phyloP scores from a whole-genome alignment of 345 rosid species.

The Gossypium raimondii region DNA sequence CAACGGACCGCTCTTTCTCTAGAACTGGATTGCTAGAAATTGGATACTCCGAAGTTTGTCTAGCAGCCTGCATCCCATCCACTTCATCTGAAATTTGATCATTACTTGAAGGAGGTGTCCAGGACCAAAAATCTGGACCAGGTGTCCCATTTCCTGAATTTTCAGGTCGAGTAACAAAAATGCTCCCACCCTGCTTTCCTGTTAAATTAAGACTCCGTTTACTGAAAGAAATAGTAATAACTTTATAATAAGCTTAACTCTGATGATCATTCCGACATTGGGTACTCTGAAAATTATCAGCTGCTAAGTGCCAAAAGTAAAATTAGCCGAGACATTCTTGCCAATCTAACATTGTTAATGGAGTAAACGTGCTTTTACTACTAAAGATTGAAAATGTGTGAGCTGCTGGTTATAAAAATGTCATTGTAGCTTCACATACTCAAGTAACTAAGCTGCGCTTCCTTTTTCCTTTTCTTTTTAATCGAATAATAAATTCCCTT shows the following conservation, averaged over 20 bases:
- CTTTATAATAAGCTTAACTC: background rate
- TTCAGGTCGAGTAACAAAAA: constrained; percentile 38
- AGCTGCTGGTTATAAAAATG: no score
- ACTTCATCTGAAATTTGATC: constrained; percentile 21
- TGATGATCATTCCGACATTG: background rate
- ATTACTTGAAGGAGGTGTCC: constrained; percentile 60
- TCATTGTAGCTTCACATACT: no score
- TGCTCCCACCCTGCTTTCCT: constrained; percentile 40
- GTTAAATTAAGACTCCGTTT: constrained; percentile 7
- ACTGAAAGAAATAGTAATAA: background rate
- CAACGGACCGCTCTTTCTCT: constrained; percentile 54
- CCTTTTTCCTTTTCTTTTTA: background rate
- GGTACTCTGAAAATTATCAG: background rate
- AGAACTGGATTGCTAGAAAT: constrained; percentile 34
- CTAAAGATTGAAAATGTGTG: no score
- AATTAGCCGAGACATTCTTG: background rate
- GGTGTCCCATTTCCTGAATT: constrained; percentile 51
- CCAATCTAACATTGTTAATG: no score
- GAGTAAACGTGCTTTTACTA: no score
- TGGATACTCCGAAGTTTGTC: constrained; percentile 31
- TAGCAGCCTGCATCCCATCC: constrained; percentile 24
- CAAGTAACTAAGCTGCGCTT: background rate
- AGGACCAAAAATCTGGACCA: constrained; percentile 96
- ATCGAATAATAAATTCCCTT: background rate
- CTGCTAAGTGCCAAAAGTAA: background rate